phyloP scores from a whole-genome alignment of 495 filamentous ascomycete genomes.

The Cercophora newfieldiana region DNA sequence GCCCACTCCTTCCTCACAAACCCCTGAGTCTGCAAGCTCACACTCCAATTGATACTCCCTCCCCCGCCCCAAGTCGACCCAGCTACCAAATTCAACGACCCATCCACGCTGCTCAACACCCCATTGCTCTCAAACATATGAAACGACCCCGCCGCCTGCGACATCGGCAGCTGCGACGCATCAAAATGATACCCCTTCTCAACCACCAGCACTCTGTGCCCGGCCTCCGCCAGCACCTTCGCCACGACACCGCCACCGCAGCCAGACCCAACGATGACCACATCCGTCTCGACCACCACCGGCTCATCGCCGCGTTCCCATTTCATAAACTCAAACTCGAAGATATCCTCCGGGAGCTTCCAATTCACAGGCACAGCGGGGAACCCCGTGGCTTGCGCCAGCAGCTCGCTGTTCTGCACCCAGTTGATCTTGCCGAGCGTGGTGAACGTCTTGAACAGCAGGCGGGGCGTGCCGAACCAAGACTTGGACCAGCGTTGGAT shows the following conservation, averaged over 20 bases:
- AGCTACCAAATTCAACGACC: constrained; percentile 59
- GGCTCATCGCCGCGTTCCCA: constrained; percentile 39
- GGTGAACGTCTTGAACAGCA: constrained; percentile 56
- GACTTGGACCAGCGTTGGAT: constrained; percentile 60
- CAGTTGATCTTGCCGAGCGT: constrained; percentile 58
- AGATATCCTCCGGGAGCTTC: constrained; percentile 51
- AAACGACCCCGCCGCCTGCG: constrained; percentile 50
- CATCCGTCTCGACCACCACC: constrained; percentile 65
- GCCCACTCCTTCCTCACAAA: constrained; percentile 86
- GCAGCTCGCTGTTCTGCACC: constrained; percentile 58
- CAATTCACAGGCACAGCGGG: constrained; percentile 62
- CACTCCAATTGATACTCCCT: constrained; percentile 86
- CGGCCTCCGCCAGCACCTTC: constrained; percentile 72
- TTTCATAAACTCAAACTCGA: constrained; percentile 53
- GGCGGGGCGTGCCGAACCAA: constrained; percentile 57
- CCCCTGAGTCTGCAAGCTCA: constrained; percentile 75
- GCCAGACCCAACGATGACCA: constrained; percentile 83
- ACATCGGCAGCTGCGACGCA: constrained; percentile 72
- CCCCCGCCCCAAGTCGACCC: constrained; percentile 84
- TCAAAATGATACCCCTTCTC: constrained; percentile 80
- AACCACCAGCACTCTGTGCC: constrained; percentile 73
- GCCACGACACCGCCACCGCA: constrained; percentile 84
- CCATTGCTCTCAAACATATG: constrained; percentile 68
- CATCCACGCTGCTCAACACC: constrained; percentile 60
- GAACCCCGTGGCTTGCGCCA: constrained; percentile 60